Conservation (phyloP, 164 flowering plant species). For the Umbilicus rupestris region DNA sequence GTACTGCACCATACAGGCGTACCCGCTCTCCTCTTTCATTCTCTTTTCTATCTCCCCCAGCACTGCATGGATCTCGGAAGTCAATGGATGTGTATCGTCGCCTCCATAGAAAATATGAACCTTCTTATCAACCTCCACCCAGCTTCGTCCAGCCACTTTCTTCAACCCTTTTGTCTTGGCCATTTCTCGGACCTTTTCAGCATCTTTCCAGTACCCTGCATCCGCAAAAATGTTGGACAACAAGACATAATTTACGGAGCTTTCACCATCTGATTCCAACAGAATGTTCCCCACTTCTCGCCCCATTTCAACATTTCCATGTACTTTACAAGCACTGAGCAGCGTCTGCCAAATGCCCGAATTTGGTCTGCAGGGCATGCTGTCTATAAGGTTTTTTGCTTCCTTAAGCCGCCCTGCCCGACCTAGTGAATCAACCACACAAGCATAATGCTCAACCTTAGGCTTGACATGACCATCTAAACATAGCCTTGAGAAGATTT, state of each 20-base stretch:
- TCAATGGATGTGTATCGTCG: constrained; percentile 52
- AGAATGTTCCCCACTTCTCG: constrained; percentile 56
- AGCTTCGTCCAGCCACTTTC: constrained; percentile 68
- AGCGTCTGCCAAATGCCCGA: constrained; percentile 74
- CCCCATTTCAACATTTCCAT: constrained; percentile 51
- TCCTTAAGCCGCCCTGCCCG: constrained; percentile 61
- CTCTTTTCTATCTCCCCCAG: constrained; percentile 47
- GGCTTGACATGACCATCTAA: constrained; percentile 24
- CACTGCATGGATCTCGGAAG: constrained; percentile 26
- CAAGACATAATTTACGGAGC: constrained; percentile 69
- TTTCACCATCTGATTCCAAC: constrained; percentile 43
- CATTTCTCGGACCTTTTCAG: constrained; percentile 37
- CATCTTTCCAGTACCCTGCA: constrained; percentile 54
- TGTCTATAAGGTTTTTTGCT: constrained; percentile 51
- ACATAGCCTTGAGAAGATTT: constrained; percentile 41
- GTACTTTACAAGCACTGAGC: constrained; percentile 71
- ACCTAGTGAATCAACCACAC: constrained; percentile 75
- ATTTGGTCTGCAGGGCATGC: constrained; percentile 51
- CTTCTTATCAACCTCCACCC: constrained; percentile 66
- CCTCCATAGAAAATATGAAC: constrained; percentile 58
- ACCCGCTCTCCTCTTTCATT: constrained; percentile 57
- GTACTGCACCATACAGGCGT: constrained; percentile 28
- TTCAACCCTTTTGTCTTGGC: constrained; percentile 51
- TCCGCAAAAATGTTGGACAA: constrained; percentile 63
- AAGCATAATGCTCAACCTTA: constrained; percentile 77